Base-by-base conservation (phyloP, 1,284 basidiomycete species). In the Volvariella volvacea region DNA sequence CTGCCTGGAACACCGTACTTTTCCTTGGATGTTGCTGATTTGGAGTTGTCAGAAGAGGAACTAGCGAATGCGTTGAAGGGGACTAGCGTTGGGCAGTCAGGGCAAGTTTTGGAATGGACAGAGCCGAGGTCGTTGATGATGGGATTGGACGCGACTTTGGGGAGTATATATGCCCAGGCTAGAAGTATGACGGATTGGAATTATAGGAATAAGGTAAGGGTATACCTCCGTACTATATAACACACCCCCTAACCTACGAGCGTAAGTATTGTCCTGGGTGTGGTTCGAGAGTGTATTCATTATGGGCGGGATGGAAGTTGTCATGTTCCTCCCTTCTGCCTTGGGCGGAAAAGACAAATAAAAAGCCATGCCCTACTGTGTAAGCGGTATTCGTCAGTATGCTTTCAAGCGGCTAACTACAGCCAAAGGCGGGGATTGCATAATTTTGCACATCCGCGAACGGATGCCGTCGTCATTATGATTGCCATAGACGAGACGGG, bases 271-370 rank as follows among this genome's bases (percentile, higher is more conserved):
- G 95, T 59, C 77, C 93, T 1, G 83, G 78, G 0, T 98, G 95
- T 61, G 91, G 92, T 1, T 78, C 83, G 0, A 74, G 74, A 2
- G 81, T 85, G 1, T 91, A 93, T 59, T 88, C 90, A 1, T 73
- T 92, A 50, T 98, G 94, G 93, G 92, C 83, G 3, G 95, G 95
- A 0, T 98, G 93, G 92, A 99, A 99, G 65, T 67, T 93, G 3
- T 74, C 77, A 4, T 99, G 95, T 60, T 67, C 76, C 2, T 77
- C 87, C 0, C 66, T 89, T 8, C 61, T 88, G 20, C 84, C 85
- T 2, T 86, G 85, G 80, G 70, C 74, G 14, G 72, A 82, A 48
- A 80, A 80, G 44, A 64, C 65, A 39, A 76, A 70, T 28, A 71
- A 67, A 55, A 77, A 77, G 52, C 78, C 80, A 1, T 90, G 86